Conservation (phyloP, 2,329 filamentous ascomycete genomes). For the Sporothrix variecibatus region DNA sequence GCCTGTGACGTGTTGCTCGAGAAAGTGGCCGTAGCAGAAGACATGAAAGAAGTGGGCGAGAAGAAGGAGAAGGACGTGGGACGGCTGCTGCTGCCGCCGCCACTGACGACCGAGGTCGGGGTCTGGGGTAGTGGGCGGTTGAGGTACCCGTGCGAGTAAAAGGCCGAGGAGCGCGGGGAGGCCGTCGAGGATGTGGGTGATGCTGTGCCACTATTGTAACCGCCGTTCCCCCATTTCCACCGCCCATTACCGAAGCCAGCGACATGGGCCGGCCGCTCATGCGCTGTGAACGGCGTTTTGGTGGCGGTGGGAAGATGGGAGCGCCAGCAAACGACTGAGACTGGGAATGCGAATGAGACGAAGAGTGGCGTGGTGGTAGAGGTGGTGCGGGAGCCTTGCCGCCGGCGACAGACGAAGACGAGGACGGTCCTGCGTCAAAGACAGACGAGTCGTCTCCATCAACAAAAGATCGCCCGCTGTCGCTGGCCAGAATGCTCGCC, state of each 20-base stretch:
- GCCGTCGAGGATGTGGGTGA: slow-evolving; percentile 19
- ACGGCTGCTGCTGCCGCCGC: slow-evolving; percentile 20
- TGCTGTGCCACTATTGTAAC: neutral
- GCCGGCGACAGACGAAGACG: neutral
- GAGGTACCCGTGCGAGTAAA: slow-evolving; percentile 17
- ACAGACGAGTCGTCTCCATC: neutral
- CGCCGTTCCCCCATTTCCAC: neutral
- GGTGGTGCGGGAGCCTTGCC: neutral
- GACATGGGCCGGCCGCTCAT: slow-evolving; percentile 18
- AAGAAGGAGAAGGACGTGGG: slow-evolving; percentile 20
- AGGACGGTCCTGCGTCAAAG: neutral
- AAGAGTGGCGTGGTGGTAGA: neutral
- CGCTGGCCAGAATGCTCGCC: neutral
- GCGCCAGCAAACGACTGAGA: neutral
- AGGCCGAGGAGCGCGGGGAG: slow-evolving; percentile 18
- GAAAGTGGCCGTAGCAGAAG: neutral
- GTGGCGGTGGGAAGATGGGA: slow-evolving; percentile 16
- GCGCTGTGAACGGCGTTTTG: slow-evolving; percentile 14
- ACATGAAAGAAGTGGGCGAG: slow-evolving; percentile 4
- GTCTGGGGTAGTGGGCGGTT: slow-evolving; percentile 26
- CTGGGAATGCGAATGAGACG: neutral
- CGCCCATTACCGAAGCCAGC: slow-evolving; percentile 18
- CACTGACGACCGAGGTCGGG: slow-evolving; percentile 15
- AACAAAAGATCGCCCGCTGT: neutral
- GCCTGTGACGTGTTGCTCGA: slow-evolving; percentile 8